Evolutionary conservation across 352 stramenopile species (phyloP).

Genomic region (Pythium myriotylum): DNA sequence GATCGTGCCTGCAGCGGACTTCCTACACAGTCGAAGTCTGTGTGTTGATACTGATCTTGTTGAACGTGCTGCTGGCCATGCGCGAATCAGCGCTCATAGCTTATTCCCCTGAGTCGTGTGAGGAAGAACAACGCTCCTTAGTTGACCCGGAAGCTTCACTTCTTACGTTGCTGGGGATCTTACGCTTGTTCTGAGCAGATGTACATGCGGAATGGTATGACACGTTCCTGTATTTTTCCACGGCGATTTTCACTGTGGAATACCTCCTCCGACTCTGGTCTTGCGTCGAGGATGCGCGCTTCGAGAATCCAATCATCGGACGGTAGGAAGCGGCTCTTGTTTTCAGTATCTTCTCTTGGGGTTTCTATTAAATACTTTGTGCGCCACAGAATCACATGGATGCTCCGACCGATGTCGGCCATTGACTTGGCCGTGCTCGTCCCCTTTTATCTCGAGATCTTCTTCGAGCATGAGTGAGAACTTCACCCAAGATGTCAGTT

Average conservation of each 20-base stretch:
- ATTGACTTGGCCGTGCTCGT: constrained; percentile 79
- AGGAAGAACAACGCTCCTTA: not conserved
- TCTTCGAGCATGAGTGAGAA: constrained; percentile 60
- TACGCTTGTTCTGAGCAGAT: constrained; percentile 22
- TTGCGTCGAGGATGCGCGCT: constrained; percentile 80
- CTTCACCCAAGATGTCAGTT: no score
- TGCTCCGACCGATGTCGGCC: constrained; percentile 75
- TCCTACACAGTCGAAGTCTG: constrained; percentile 70
- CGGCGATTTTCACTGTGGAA: constrained; percentile 72
- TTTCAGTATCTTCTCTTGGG: no score
- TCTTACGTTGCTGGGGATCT: not conserved
- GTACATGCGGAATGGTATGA: constrained; percentile 65
- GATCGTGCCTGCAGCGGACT: constrained; percentile 59
- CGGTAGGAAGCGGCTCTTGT: constrained; percentile 36
- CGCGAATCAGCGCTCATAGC: constrained; percentile 45
- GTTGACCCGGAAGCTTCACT: no score
- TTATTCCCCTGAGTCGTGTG: constrained; percentile 9
- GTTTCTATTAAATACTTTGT: no score
- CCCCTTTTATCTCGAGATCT: constrained; percentile 85
- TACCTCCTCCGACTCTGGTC: constrained; percentile 78
- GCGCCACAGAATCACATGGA: constrained; percentile 64
- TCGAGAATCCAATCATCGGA: constrained; percentile 48
- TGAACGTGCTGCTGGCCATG: constrained; percentile 83
- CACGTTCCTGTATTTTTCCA: constrained; percentile 78
- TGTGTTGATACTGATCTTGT: constrained; percentile 73